Conservation (phyloP, 306 rosid species). For the Casuarina glauca region DNA sequence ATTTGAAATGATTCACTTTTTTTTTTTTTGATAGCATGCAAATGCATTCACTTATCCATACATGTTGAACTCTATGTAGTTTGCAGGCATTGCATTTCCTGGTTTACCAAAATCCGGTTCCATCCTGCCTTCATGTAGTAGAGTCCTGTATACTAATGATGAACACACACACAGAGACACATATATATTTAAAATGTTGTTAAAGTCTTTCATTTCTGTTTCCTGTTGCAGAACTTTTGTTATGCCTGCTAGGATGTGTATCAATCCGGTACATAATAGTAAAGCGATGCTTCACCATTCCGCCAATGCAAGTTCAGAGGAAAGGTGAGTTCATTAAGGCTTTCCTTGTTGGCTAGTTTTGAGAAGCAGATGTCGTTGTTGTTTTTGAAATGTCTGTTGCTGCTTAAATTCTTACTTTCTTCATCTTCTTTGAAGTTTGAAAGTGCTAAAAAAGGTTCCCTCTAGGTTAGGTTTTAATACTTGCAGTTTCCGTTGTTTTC, state of each 20-base stretch:
- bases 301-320: conserved; percentile 57
- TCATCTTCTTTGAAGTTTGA: conserved; percentile 6
- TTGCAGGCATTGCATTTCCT: not conserved
- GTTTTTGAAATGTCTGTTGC: not conserved
- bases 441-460: not conserved
- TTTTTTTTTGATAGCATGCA: not conserved
- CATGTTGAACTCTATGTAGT: not conserved
- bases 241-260: conserved; percentile 94
- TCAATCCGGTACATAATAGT: conserved; percentile 87
- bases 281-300: conserved; percentile 78
- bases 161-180: not conserved
- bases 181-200: not conserved
- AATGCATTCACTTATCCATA: not conserved
- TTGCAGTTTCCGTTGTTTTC: conserved; percentile 3
- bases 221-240: conserved; percentile 77
- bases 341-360: conserved; percentile 15
- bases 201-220: conserved; percentile 13
- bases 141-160: not conserved
- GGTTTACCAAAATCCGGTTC: not conserved
- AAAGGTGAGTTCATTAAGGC: conserved; percentile 45
- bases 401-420: not conserved
- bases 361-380: not conserved
- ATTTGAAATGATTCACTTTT: not conserved
- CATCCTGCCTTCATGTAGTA: not conserved
- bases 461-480: not conserved